These are phyloP conservation scores for Cordyceps javanica DNA, from an alignment of 2,329 filamentous ascomycete species.

Conservation along the genomic window DNA sequence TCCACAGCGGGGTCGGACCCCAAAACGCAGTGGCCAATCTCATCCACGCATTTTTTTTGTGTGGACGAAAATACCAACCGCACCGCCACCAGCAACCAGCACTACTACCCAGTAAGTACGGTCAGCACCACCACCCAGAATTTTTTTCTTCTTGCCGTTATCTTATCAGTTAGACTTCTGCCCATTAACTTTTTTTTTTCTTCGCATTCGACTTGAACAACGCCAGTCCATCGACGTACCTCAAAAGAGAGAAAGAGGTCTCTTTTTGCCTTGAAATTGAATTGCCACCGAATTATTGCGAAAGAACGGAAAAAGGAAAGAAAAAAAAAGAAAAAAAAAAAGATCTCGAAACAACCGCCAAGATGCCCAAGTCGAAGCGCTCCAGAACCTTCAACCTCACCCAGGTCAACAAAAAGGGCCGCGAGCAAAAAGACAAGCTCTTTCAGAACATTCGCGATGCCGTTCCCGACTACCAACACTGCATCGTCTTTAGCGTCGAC, in stretches of 20 bases:
- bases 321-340: neutral
- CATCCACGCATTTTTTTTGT: slow-evolving; percentile 4
- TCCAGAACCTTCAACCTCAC: slow-evolving; percentile 83
- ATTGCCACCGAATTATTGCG: neutral
- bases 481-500: slow-evolving; percentile 89
- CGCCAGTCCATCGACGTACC: slow-evolving; percentile 8
- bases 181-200: slow-evolving; percentile 7
- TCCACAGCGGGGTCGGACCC: slow-evolving; percentile 8
- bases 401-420: slow-evolving; percentile 85
- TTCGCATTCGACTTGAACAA: slow-evolving; percentile 6
- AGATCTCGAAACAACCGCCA: slow-evolving; percentile 22
- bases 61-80: slow-evolving; percentile 3
- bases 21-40: slow-evolving; percentile 1
- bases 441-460: slow-evolving; percentile 84
- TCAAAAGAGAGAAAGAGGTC: neutral
- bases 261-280: neutral
- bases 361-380: slow-evolving; percentile 96
- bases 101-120: no score
- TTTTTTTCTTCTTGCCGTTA: slow-evolving; percentile 25
- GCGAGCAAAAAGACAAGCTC: slow-evolving; percentile 84
- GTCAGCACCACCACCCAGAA: slow-evolving; percentile 8
- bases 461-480: slow-evolving; percentile 78
- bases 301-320: neutral
- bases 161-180: slow-evolving; percentile 23
- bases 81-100: no score